Conservation (phyloP, 805 yeast genomes). For the Isabelozyma rhagii region DNA sequence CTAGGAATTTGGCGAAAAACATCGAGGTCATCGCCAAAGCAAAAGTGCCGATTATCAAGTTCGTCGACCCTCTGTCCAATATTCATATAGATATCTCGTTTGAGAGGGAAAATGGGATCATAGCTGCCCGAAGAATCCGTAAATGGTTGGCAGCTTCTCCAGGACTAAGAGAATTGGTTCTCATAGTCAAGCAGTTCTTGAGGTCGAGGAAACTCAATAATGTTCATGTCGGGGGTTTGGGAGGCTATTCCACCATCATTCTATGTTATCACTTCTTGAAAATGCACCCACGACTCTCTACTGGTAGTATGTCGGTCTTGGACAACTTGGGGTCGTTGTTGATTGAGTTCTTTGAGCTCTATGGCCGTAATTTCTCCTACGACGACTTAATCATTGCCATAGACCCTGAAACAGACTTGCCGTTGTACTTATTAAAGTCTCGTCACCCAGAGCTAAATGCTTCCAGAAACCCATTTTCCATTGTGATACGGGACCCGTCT, state of each 20-base stretch:
- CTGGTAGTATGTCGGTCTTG: slow-evolving; percentile 61
- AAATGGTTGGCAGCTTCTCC: slow-evolving; percentile 72
- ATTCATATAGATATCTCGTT: slow-evolving; percentile 88
- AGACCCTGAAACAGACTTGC: slow-evolving; percentile 46
- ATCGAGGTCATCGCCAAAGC: slow-evolving; percentile 88
- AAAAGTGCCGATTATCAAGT: slow-evolving; percentile 91
- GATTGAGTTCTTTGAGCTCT: slow-evolving; percentile 88
- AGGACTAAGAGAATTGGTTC: slow-evolving; percentile 76
- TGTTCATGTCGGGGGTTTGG: slow-evolving; percentile 91
- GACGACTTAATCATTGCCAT: slow-evolving; percentile 73
- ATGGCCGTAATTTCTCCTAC: slow-evolving; percentile 86
- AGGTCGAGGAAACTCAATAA: slow-evolving; percentile 74
- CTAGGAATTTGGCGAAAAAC: slow-evolving; percentile 57
- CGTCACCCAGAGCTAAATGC: slow-evolving; percentile 49
- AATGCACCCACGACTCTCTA: slow-evolving; percentile 73
- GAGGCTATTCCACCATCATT: slow-evolving; percentile 92
- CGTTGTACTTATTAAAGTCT: slow-evolving; percentile 62
- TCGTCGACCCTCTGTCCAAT: slow-evolving; percentile 66
- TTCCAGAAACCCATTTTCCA: slow-evolving; percentile 52
- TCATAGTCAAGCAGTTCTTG: slow-evolving; percentile 82
- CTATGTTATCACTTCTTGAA: slow-evolving; percentile 73
- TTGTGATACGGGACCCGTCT: slow-evolving; percentile 87
- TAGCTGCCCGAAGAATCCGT: slow-evolving; percentile 75
- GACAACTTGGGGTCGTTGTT: slow-evolving; percentile 82
- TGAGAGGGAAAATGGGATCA: slow-evolving; percentile 77